These are phyloP conservation scores for Umbelopsis sp. DNA, from an alignment of 192 early-diverging fungal genomes.

Conservation along the genomic window DNA sequence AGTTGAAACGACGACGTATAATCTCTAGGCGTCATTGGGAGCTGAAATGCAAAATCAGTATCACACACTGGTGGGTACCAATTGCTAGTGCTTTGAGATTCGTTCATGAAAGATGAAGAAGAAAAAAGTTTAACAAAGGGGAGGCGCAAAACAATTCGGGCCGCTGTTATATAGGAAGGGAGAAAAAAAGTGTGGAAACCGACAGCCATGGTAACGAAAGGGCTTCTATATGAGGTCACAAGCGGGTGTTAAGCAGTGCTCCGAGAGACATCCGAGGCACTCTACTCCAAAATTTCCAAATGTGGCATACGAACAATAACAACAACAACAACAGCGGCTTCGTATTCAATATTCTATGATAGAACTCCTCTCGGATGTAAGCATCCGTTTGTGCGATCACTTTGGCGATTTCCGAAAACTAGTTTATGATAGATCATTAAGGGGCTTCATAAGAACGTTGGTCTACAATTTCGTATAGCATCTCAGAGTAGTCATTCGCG, in stretches of 20 bases:
- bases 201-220: not conserved
- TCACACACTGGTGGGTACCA: constrained; percentile 12
- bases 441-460: no score
- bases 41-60: constrained; percentile 3
- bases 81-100: not conserved
- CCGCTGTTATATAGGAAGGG: constrained; percentile 3
- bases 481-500: not conserved
- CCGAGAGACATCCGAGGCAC: constrained; percentile 22
- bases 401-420: not conserved
- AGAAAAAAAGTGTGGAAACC: constrained; percentile 1
- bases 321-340: constrained; percentile 15
- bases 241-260: constrained; percentile 5
- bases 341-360: not conserved
- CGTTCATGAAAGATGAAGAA: constrained; percentile 9
- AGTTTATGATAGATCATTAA: not conserved
- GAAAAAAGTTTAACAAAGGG: not conserved
- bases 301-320: constrained; percentile 10
- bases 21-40: constrained; percentile 7
- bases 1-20: constrained; percentile 14
- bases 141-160: not conserved
- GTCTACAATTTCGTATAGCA: no score
- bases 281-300: constrained; percentile 18
- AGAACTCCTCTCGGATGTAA: constrained; percentile 15
- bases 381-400: not conserved
- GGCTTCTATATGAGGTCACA: constrained; percentile 16